These are phyloP conservation scores for Cytospora schulzeri DNA, from an alignment of 2,329 filamentous ascomycete genomes.

Conservation along the genomic window DNA sequence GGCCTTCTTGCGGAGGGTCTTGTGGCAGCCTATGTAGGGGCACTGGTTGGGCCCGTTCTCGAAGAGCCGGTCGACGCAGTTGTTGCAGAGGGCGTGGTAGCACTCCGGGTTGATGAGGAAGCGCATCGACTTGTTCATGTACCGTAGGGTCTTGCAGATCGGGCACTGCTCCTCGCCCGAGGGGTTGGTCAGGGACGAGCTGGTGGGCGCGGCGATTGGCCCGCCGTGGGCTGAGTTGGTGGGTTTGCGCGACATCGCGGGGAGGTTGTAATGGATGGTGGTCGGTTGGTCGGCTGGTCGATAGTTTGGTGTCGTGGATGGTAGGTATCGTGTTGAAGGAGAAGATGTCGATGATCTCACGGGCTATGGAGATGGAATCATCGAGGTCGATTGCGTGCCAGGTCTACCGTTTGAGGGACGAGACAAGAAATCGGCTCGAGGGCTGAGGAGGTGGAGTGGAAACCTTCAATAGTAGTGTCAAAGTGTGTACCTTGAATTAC, in stretches of 20 bases:
- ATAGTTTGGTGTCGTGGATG: neutral
- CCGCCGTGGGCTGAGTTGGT: conserved; percentile 28
- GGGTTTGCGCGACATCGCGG: conserved; percentile 43
- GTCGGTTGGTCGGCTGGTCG: neutral
- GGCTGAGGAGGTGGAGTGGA: neutral
- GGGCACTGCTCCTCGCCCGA: conserved; percentile 76
- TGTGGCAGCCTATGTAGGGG: conserved; percentile 84
- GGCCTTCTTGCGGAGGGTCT: conserved; percentile 79
- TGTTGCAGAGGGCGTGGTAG: conserved; percentile 98
- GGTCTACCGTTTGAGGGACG: neutral
- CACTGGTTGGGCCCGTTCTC: conserved; percentile 88
- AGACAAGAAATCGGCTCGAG: neutral
- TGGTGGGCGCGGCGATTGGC: conserved; percentile 15
- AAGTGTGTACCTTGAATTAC: neutral
- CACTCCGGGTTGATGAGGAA: conserved; percentile 98
- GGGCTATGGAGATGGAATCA: neutral
- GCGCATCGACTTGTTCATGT: conserved; percentile 90
- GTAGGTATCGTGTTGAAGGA: neutral
- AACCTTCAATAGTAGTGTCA: neutral
- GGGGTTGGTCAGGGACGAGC: conserved; percentile 26
- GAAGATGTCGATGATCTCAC: neutral
- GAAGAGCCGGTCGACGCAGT: conserved; percentile 94
- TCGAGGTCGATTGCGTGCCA: neutral
- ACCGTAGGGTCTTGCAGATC: conserved; percentile 94
- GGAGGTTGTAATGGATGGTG: neutral